These are phyloP conservation scores for Pseudopyrenochaeta lycopersici DNA, from an alignment of 2,329 filamentous ascomycete genomes.

Conservation along the genomic window DNA sequence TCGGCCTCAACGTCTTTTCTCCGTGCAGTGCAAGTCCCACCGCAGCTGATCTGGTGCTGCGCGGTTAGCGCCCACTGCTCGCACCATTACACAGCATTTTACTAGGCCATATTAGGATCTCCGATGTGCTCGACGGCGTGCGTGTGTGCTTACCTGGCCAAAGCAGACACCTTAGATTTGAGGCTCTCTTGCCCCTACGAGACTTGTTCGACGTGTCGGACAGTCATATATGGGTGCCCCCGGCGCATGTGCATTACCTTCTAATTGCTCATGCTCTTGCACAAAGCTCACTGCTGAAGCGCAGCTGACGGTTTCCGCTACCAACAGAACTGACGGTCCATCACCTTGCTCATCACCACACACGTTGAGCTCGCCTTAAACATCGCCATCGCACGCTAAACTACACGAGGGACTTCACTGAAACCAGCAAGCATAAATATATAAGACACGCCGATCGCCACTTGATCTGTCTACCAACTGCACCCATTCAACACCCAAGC, in stretches of 20 bases:
- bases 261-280: slow-evolving; percentile 3
- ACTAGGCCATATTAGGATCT: no score
- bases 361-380: slow-evolving; percentile 6
- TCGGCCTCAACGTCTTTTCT: neutral
- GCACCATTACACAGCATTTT: neutral
- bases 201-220: slow-evolving; percentile 1
- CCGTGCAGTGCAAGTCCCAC: neutral
- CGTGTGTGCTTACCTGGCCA: neutral
- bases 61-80: neutral
- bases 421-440: neutral
- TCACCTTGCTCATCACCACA: slow-evolving; percentile 14
- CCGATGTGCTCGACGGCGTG: no score
- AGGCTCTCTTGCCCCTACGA: slow-evolving; percentile 5
- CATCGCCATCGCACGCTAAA: neutral
- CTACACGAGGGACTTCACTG: neutral
- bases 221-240: slow-evolving; percentile 6
- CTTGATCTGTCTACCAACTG: neutral
- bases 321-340: neutral
- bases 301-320: slow-evolving; percentile 3
- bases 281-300: slow-evolving; percentile 2
- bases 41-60: neutral
- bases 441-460: slow-evolving; percentile 1
- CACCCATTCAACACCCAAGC: neutral
- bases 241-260: slow-evolving; percentile 12
- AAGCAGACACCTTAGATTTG: slow-evolving; percentile 1